These are phyloP conservation scores for Saururus chinensis DNA, from an alignment of 164 flowering plant genomes.

Conservation along the genomic window DNA sequence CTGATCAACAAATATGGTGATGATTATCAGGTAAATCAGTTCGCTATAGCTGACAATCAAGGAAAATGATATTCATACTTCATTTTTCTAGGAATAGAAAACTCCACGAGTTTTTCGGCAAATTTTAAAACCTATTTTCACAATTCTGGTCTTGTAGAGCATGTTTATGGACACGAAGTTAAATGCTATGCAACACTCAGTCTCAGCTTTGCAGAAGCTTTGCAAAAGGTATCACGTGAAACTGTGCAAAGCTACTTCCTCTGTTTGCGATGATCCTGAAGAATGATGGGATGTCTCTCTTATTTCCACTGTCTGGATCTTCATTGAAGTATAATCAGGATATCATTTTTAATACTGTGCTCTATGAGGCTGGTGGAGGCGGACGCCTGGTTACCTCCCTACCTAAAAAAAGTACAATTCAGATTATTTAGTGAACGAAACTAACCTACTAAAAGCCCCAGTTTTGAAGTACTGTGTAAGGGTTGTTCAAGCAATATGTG, in stretches of 20 bases:
- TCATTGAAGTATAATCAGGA: too few relatives aligned
- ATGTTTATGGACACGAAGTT: conserved; percentile 85
- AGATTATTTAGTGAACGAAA: background rate
- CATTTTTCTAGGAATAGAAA: too few relatives aligned
- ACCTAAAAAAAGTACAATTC: background rate
- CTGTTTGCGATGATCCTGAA: background rate
- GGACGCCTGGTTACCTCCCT: too few relatives aligned
- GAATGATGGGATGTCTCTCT: background rate
- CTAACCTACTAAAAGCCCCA: background rate
- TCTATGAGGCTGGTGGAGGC: too few relatives aligned
- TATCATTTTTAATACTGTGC: too few relatives aligned
- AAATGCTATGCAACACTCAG: conserved; percentile 83
- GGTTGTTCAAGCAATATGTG: background rate
- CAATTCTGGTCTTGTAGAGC: conserved; percentile 29
- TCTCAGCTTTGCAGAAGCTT: conserved; percentile 57
- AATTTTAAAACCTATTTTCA: background rate
- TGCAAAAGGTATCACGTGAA: conserved; percentile 58
- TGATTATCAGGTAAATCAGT: conserved; percentile 51
- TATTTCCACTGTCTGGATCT: background rate
- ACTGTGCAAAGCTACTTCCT: background rate
- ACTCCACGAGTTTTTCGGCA: background rate
- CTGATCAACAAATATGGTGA: conserved; percentile 76
- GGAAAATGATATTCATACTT: too few relatives aligned
- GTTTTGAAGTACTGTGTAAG: background rate
- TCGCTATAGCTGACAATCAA: too few relatives aligned